Conservation (phyloP, 1,284 basidiomycete species). For the Fomitopsis schrenkii region DNA sequence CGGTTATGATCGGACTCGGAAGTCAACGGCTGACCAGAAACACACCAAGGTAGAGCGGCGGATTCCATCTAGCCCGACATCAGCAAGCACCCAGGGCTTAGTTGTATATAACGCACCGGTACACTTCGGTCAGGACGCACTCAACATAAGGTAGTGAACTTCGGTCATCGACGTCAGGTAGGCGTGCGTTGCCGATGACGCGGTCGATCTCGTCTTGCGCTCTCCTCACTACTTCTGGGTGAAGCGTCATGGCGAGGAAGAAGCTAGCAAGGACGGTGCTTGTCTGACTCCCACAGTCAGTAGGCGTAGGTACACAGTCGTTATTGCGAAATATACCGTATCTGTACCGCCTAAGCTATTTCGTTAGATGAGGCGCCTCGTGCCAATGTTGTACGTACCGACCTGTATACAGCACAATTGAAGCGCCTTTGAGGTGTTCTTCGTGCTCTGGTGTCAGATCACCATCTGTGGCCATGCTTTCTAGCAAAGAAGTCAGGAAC, state of each 20-base stretch:
- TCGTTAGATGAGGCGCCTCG: not conserved
- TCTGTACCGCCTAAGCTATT: not conserved
- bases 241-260: conserved; percentile 21
- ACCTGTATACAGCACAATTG: conserved; percentile 24
- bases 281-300: not conserved
- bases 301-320: no score
- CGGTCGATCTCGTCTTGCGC: conserved; percentile 26
- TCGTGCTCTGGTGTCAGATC: conserved; percentile 15
- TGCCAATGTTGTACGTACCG: not conserved
- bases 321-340: not conserved
- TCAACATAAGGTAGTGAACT: conserved; percentile 23
- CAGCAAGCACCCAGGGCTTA: not conserved
- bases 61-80: conserved; percentile 16
- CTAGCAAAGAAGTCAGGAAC: conserved; percentile 18
- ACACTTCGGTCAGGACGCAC: conserved; percentile 21
- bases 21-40: not conserved
- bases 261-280: conserved; percentile 7
- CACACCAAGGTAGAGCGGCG: conserved; percentile 21
- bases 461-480: conserved; percentile 12
- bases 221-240: conserved; percentile 22
- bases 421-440: conserved; percentile 22
- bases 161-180: conserved; percentile 23
- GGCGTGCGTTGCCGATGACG: conserved; percentile 18
- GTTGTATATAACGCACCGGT: not conserved
- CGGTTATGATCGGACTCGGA: not conserved